Conservation (phyloP, 768 basidiomycete species). For the Mycena crocata region DNA sequence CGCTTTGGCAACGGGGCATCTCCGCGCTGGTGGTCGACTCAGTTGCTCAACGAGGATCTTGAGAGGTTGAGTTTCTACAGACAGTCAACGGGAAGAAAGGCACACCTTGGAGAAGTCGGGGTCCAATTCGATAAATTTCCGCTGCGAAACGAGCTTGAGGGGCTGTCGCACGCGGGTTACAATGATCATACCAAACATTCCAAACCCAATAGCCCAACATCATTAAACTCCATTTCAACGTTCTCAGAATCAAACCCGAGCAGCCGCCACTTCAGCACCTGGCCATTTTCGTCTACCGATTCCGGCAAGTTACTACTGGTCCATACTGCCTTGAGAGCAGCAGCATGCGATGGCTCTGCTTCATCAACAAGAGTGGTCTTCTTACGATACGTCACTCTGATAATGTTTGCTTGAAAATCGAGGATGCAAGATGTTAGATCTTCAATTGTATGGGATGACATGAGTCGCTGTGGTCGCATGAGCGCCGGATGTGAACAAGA, state of each 20-base stretch:
- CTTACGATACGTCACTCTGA: conserved; percentile 82
- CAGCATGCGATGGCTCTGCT: conserved; percentile 65
- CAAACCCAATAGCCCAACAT: conserved; percentile 84
- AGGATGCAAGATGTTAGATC: conserved; percentile 87
- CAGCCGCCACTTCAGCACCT: conserved; percentile 75
- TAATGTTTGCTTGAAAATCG: conserved; percentile 89
- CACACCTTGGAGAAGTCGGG: conserved; percentile 82
- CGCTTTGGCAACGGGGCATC: conserved; percentile 86
- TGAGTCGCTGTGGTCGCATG: conserved; percentile 67
- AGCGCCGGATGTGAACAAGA: conserved; percentile 6
- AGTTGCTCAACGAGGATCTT: conserved; percentile 86
- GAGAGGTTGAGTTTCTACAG: conserved; percentile 26
- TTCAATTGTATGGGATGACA: conserved; percentile 84
- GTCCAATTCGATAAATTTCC: conserved; percentile 74
- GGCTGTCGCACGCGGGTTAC: not conserved
- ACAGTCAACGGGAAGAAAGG: not conserved
- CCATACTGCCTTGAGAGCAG: conserved; percentile 78
- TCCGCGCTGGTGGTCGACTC: conserved; percentile 75
- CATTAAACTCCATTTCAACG: conserved; percentile 78
- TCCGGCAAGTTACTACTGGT: conserved; percentile 65
- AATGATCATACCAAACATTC: conserved; percentile 76
- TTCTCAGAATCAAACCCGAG: conserved; percentile 85
- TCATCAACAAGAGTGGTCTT: conserved; percentile 84
- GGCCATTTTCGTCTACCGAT: conserved; percentile 61
- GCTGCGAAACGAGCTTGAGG: conserved; percentile 49